phyloP scores from a whole-genome alignment of 2,329 filamentous ascomycete species.

The Aspergillus eucalypticola region DNA sequence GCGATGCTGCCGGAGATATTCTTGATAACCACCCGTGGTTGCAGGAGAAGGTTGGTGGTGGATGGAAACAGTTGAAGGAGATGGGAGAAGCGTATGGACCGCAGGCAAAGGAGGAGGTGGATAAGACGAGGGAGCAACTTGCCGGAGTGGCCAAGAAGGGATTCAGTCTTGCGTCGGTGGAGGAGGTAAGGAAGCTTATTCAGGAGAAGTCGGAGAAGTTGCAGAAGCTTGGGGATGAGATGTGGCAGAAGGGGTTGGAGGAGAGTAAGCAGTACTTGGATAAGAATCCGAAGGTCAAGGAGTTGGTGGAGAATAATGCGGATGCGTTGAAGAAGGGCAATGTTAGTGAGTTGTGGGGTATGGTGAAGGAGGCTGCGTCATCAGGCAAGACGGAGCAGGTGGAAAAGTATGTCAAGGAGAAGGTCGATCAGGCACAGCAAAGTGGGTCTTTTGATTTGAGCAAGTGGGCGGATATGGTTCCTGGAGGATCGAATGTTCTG shows the following conservation, averaged over 20 bases:
- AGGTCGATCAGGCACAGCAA: conserved; percentile 61
- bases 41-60: conserved; percentile 70
- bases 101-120: conserved; percentile 73
- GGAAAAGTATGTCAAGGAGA: conserved; percentile 62
- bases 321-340: conserved; percentile 69
- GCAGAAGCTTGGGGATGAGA: conserved; percentile 68
- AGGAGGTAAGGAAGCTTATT: conserved; percentile 61
- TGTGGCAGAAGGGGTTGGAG: conserved; percentile 70
- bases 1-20: conserved; percentile 64
- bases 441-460: conserved; percentile 54
- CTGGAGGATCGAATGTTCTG: conserved; percentile 64
- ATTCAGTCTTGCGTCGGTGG: conserved; percentile 53
- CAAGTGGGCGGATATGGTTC: conserved; percentile 66
- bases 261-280: conserved; percentile 71
- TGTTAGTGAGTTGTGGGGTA: conserved; percentile 62
- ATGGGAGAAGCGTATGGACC: conserved; percentile 71
- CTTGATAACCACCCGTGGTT: conserved; percentile 72
- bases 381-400: conserved; percentile 62
- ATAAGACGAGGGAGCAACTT: conserved; percentile 69
- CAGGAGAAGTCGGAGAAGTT: conserved; percentile 70
- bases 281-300: conserved; percentile 74
- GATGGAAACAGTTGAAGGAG: conserved; percentile 67
- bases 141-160: conserved; percentile 65
- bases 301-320: conserved; percentile 70
- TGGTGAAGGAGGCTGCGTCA: conserved; percentile 61